Evolutionary conservation across 192 early-diverging fungal genomes (phyloP), one percentile per base, ranked within the genome.

Genomic region (Hyaloraphidium curvatum): DNA sequence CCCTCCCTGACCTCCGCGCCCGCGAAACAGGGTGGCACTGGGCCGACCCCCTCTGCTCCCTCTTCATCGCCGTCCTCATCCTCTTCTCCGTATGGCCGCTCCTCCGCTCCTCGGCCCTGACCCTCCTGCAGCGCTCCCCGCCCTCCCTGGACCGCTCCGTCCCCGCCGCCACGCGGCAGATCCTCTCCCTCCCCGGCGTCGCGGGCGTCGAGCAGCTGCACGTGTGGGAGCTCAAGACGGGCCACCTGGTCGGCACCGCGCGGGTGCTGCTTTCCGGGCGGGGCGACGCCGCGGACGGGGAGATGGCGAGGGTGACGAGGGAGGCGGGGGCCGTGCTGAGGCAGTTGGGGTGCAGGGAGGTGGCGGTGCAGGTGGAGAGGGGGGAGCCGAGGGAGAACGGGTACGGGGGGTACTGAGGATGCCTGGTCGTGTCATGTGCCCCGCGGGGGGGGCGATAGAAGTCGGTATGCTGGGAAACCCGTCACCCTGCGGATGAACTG

Each of bases 21-120:
- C n/a, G 17, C 4, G 17, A 17, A 3, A 14, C 29, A 73, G 68
- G 83, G 0, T 97, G 92, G 92, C 83, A 84, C 11, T 91, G 92
- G 52, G 83, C 91, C 30, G 92, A 97, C 64, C 92, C 92, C 0
- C 74, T 93, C 31, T 87, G 87, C 26, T 97, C 92, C 13, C 76
- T 97, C 40, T 76, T 87, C 40, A 97, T 97, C 61, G 84, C 87
- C 0, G 59, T 79, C 3, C 66, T 97, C 25, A 97, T 89, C 33
- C 79, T 97, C 54, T 64, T 80, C 61, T 80, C 77, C 31, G 82
- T 87, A 2, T 77, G 88, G 48, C 89, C 92, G 0, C 68, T 97
- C 14, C 82, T 97, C 22, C 73, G 72, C 31, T 67, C 78, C 54
- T 82, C 83, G 1, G 72, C 77, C 14, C 51, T 60, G 2, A 69